phyloP scores from a whole-genome alignment of 2,329 filamentous ascomycete species.

The Cladosporium oxysporum region DNA sequence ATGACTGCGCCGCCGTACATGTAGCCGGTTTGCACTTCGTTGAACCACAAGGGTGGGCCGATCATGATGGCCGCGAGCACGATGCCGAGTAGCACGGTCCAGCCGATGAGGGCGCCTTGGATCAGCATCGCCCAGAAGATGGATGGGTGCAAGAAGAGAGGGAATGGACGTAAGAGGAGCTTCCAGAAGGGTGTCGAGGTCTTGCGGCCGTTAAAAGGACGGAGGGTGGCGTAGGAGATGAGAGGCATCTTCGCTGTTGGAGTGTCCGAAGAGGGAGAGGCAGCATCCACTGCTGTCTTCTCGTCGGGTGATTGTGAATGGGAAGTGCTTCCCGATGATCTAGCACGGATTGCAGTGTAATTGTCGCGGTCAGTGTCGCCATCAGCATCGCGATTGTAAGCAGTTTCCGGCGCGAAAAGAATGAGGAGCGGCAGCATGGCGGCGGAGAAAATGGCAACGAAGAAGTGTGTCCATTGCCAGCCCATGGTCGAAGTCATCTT shows the following conservation, averaged over 20 bases:
- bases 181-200: constrained; percentile 72
- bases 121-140: constrained; percentile 80
- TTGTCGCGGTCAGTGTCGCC: constrained; percentile 70
- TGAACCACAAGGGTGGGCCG: constrained; percentile 77
- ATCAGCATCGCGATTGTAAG: constrained; percentile 65
- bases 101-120: constrained; percentile 88
- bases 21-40: constrained; percentile 79
- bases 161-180: constrained; percentile 71
- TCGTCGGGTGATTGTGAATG: background rate
- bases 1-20: constrained; percentile 84
- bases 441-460: constrained; percentile 81
- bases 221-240: constrained; percentile 28
- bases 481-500: constrained; percentile 75
- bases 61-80: constrained; percentile 81
- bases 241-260: constrained; percentile 21
- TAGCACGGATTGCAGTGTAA: background rate
- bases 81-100: constrained; percentile 90
- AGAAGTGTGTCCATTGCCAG: constrained; percentile 88
- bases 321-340: background rate
- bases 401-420: constrained; percentile 82
- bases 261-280: background rate
- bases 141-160: constrained; percentile 79
- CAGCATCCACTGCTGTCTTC: background rate
- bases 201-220: constrained; percentile 77
- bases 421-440: constrained; percentile 69